Evolutionary conservation across 495 filamentous ascomycete genomes (phyloP), one percentile per base, ranked within the genome.

Genomic region (Penicillium verhagenii): DNA sequence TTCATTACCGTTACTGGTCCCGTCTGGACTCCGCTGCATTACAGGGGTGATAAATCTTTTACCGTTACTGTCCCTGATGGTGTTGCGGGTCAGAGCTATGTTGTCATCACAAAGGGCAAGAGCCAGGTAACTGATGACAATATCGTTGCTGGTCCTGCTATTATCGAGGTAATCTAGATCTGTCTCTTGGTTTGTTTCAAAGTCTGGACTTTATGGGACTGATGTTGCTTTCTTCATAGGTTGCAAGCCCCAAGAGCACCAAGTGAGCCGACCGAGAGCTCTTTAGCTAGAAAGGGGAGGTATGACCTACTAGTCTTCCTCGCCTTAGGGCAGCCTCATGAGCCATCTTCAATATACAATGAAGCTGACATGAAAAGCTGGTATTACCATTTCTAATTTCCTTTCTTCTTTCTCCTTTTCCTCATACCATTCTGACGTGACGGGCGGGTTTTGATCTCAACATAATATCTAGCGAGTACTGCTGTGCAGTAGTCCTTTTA

Each of bases 1-100:
- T 74, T 75, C 53, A 68, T 72, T 50, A 72, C 72, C 31, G 67
- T 70, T 26, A 75, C 69, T 39, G 73, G 66, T 6, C 70, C 70
- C 10, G 58, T 77, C 31, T 74, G 67, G 48, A 55, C 68, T n/a
- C 19, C 42, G 1, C 20, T 44, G 6, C 52, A 61, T 13, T 53
- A 61, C 18, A 65, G 56, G 10, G 60, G 63, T 26, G 29, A 51
- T 37, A 68, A 70, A 19, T 64, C 63, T 7, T 72, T 71, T 59
- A 58, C 53, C 37, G 60, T 69, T 8, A 72, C 67, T 18, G 60
- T 77, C 19, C 73, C 72, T 24, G 52, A 35, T 14, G 69, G 65
- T 50, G 48, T 68, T 16, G 50, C 64, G 1, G 73, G 73, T 25
- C 72, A 75, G 57, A 70, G 49, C 18, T 75, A 74, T 42, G 57